Conservation (phyloP, 164 flowering plant genomes). For the Stephania yunnanensis region DNA sequence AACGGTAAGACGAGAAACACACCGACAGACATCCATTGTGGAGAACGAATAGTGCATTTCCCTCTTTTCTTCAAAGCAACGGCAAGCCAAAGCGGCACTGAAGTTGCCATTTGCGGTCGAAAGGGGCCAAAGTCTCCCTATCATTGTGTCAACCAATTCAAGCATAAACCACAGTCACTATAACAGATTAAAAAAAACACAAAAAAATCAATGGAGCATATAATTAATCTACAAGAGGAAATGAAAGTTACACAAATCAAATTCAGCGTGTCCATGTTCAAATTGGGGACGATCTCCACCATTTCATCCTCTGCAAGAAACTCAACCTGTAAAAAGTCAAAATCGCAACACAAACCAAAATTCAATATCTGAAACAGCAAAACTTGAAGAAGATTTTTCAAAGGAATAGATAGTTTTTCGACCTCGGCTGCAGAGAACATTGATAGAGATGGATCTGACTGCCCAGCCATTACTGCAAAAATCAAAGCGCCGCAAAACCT, state of each 20-base stretch:
- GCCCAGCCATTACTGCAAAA: slow-evolving; percentile 51
- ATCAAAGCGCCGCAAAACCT: too few relatives aligned
- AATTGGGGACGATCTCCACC: slow-evolving; percentile 56
- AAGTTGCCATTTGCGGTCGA: slow-evolving; percentile 56
- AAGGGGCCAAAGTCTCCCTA: slow-evolving; percentile 94
- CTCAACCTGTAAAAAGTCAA: slow-evolving; percentile 29
- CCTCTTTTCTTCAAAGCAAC: slow-evolving; percentile 87
- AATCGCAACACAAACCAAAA: background rate
- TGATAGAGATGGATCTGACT: slow-evolving; percentile 55
- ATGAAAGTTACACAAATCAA: slow-evolving; percentile 30
- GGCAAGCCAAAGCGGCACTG: slow-evolving; percentile 84
- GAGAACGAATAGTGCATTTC: slow-evolving; percentile 74
- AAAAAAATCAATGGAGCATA: background rate
- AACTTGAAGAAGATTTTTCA: background rate
- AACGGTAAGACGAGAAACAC: slow-evolving; percentile 16
- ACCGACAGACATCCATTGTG: slow-evolving; percentile 89
- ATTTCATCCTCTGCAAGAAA: slow-evolving; percentile 74
- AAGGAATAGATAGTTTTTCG: too few relatives aligned
- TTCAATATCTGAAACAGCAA: background rate
- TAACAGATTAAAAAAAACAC: background rate
- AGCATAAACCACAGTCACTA: background rate
- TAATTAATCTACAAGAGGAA: background rate
- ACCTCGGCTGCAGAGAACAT: slow-evolving; percentile 73
- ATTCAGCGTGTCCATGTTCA: slow-evolving; percentile 14
- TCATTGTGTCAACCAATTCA: slow-evolving; percentile 6